Evolutionary conservation across 805 yeast genomes (phyloP).

Genomic region (Saturnispora mendoncae): DNA sequence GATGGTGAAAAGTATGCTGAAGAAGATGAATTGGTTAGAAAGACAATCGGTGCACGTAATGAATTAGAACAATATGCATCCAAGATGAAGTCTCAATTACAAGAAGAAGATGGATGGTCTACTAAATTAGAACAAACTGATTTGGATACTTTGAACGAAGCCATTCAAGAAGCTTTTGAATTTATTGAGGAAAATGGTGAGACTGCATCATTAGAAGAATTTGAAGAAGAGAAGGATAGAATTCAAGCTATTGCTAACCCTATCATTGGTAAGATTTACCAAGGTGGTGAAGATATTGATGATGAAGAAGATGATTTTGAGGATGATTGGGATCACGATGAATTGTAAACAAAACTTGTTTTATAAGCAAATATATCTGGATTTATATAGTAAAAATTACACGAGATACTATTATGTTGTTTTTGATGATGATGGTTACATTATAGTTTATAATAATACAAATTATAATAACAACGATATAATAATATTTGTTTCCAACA

Average conservation of each 20-base stretch:
- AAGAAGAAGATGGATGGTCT: conserved; percentile 51
- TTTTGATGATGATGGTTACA: neutral
- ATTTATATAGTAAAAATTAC: too few relatives aligned
- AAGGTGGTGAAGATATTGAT: conserved; percentile 26
- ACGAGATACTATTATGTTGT: too few relatives aligned
- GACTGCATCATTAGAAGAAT: conserved; percentile 84
- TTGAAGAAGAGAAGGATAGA: conserved; percentile 82
- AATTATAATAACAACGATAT: neutral
- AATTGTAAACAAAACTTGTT: conserved; percentile 33
- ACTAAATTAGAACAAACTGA: conserved; percentile 82
- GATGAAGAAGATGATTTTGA: conserved; percentile 51
- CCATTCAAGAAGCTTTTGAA: conserved; percentile 67
- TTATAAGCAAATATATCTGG: neutral
- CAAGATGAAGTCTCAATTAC: conserved; percentile 58
- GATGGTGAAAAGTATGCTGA: conserved; percentile 94
- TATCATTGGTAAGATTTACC: conserved; percentile 78
- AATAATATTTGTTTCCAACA: too few relatives aligned
- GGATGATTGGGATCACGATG: conserved; percentile 61
- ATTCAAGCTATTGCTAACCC: conserved; percentile 81
- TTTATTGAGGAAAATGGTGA: conserved; percentile 67
- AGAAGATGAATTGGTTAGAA: conserved; percentile 77
- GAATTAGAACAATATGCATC: conserved; percentile 83
- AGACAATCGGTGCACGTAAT: conserved; percentile 83
- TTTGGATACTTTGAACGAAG: conserved; percentile 80
- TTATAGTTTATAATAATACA: too few relatives aligned